Base-by-base conservation (phyloP, 345 rosid genomes). In the Aurinia saxatilis region DNA sequence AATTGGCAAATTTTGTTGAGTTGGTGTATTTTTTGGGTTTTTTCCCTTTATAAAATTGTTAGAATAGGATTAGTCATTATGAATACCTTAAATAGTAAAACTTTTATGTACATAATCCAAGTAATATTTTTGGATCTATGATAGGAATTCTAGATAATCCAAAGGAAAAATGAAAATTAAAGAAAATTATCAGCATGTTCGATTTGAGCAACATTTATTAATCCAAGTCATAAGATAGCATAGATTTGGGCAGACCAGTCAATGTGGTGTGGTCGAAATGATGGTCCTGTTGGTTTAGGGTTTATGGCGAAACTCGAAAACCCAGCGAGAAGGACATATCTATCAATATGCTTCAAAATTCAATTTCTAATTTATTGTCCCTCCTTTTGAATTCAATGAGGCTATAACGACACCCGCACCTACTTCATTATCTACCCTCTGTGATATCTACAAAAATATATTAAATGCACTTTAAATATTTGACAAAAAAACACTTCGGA, bases 371-470 rank as follows among this genome's bases (percentile, higher is more conserved):
- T 71, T 64, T 56, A 63, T 33, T 71, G 70, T 33, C 34, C n/a
- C 31, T 56, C 16, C 16, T 9, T 63, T 64, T 5, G 12, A 17
- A 71, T 56, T 71, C 57, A 64, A 42, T 64, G 41, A 5, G 54
- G 60, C 65, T 50, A 63, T 42, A 48, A 71, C 60, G 38, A 71
- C 65, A 64, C 75, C n/a, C 54, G 50, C 75, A 71, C 75, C 75
- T 57, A 56, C 67, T 62, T 30, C 50, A 12, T 9, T 44, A 60
- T 68, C 61, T 49, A 49, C 51, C 64, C 50, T 67, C 38, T 40
- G 44, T 48, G 10, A 49, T 39, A 14, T 39, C 65, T 68, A 27
- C 61, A n/a, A n/a, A 5, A 13, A 34, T 46, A 15, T 36, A 67
- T 33, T 68, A 0, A 68, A 48, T 68, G 44, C 66, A 68, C 17